A percentile compares a stretch with the other conserved stretches of the same genome.
These are phyloP conservation scores for Cutaneotrichosporon daszewskae DNA, from an alignment of 1,284 basidiomycete species.

Conservation along the genomic window DNA sequence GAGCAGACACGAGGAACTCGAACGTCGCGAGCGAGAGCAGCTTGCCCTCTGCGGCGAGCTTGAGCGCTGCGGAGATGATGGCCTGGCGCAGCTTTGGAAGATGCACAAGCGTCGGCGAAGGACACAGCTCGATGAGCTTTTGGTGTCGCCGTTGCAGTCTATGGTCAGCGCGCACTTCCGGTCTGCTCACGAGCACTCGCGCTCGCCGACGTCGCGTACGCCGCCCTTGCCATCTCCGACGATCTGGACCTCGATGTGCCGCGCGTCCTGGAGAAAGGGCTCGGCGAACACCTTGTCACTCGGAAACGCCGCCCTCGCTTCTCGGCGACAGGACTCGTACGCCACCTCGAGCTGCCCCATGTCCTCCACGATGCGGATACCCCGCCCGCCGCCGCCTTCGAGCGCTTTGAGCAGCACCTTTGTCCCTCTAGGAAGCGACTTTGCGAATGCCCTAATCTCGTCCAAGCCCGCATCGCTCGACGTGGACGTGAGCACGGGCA, in stretches of 20 bases:
- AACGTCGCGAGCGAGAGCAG: constrained; percentile 15
- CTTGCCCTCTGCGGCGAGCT: constrained; percentile 12
- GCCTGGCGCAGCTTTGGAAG: constrained; percentile 9
- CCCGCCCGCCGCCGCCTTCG: constrained; percentile 68
- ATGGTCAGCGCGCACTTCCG: background rate
- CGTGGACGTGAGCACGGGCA: constrained; percentile 33
- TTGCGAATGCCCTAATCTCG: constrained; percentile 14
- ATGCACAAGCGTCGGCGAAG: constrained; percentile 9
- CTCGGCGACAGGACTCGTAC: constrained; percentile 74
- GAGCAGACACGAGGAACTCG: constrained; percentile 16
- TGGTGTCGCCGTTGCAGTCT: constrained; percentile 15
- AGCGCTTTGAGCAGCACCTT: constrained; percentile 62
- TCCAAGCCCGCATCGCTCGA: constrained; percentile 8
- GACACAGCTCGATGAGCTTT: constrained; percentile 19
- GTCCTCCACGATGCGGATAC: constrained; percentile 58
- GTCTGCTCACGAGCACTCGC: constrained; percentile 13
- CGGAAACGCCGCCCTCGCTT: constrained; percentile 76
- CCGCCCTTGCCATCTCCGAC: constrained; percentile 15
- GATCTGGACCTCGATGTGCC: constrained; percentile 87
- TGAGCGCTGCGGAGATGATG: constrained; percentile 11
- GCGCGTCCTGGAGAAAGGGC: constrained; percentile 75
- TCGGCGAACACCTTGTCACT: constrained; percentile 82
- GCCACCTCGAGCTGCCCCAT: constrained; percentile 56
- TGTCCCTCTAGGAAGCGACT: constrained; percentile 24
- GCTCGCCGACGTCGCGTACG: constrained; percentile 13